Conservation (phyloP, 805 yeast genomes). For the Jamesozyma spencerorum region DNA sequence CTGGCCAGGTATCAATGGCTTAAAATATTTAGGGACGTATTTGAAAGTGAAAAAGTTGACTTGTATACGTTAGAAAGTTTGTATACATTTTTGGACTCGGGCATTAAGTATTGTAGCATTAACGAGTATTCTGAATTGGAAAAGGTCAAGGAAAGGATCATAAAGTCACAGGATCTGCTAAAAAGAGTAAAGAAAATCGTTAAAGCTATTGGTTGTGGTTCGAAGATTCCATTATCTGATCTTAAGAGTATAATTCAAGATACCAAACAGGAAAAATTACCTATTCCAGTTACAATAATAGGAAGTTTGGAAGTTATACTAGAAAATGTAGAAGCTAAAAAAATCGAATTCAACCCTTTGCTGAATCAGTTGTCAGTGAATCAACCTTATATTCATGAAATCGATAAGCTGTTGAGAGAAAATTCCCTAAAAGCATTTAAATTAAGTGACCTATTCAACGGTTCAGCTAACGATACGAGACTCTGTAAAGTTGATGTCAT, state of each 20-base stretch:
- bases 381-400: constrained; percentile 6
- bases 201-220: constrained; percentile 7
- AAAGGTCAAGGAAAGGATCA: constrained; percentile 11
- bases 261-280: constrained; percentile 13
- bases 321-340: constrained; percentile 7
- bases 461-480: constrained; percentile 28
- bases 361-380: constrained; percentile 9
- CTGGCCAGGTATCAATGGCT: constrained; percentile 21
- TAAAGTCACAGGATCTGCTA: constrained; percentile 12
- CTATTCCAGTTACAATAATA: constrained; percentile 13
- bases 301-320: constrained; percentile 10
- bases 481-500: constrained; percentile 25
- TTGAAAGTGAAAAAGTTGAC: constrained; percentile 3
- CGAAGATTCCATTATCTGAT: constrained; percentile 8
- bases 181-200: constrained; percentile 9
- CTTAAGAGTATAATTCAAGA: constrained; percentile 6
- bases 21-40: constrained; percentile 10
- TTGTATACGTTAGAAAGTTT: constrained; percentile 8
- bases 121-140: constrained; percentile 17
- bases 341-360: constrained; percentile 12
- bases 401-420: constrained; percentile 5
- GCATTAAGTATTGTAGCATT: constrained; percentile 13
- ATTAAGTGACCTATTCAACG: constrained; percentile 18
- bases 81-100: constrained; percentile 14
- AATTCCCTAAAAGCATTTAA: constrained; percentile 5